These are phyloP conservation scores for Mycoemilia scoparia DNA, from an alignment of 192 early-diverging fungal species.

Conservation along the genomic window DNA sequence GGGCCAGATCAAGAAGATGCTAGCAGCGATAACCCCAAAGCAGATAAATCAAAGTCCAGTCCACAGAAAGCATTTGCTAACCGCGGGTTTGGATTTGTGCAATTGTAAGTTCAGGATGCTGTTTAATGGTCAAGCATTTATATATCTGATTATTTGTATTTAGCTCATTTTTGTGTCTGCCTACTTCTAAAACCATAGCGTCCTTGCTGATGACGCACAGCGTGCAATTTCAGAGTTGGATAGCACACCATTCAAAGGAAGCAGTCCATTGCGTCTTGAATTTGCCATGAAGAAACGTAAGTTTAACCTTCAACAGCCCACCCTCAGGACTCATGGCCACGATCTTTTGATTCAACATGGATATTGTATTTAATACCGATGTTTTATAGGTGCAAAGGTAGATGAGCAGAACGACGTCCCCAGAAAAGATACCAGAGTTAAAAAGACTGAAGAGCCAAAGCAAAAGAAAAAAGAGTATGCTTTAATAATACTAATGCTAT, in stretches of 20 bases:
- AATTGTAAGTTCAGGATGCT: slow-evolving; percentile 64
- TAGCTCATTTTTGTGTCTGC: background rate
- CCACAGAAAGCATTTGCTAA: slow-evolving; percentile 23
- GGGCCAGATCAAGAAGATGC: background rate
- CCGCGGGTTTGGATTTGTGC: slow-evolving; percentile 85
- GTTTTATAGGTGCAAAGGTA: too few species aligned
- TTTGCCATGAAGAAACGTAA: slow-evolving; percentile 43
- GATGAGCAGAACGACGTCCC: too few species aligned
- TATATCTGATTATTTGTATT: background rate
- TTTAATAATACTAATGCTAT: too few species aligned
- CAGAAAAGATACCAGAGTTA: too few species aligned
- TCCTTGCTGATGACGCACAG: slow-evolving; percentile 33
- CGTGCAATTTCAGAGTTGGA: slow-evolving; percentile 60
- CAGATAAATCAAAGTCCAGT: slow-evolving; percentile 3
- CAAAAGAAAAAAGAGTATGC: too few species aligned
- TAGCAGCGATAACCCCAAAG: background rate
- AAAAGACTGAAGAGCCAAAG: too few species aligned
- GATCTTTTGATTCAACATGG: too few species aligned
- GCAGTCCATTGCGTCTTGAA: slow-evolving; percentile 54
- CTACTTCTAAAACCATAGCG: too few species aligned
- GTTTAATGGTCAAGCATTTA: too few species aligned
- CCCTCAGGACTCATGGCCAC: too few species aligned
- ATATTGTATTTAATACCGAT: too few species aligned
- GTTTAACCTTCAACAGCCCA: too few species aligned
- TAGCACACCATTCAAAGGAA: slow-evolving; percentile 50